Conservation (phyloP, 495 filamentous ascomycete species). For the Massariosphaeria phaeospora region DNA sequence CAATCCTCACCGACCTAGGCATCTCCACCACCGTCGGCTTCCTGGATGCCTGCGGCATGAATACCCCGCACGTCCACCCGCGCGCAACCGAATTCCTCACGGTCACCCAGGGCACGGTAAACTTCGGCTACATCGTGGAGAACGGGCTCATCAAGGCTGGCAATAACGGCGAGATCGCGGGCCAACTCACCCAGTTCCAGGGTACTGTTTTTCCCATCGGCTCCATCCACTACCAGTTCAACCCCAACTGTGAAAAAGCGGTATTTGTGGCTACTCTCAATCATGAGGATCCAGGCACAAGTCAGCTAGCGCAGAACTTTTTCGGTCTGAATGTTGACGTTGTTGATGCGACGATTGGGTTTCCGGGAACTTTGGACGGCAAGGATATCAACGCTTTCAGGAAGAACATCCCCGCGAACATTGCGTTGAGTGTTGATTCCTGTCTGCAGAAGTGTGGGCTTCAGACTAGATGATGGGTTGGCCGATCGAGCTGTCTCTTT, state of each 20-base stretch:
- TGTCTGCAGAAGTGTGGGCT: constrained; percentile 38
- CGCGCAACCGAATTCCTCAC: constrained; percentile 47
- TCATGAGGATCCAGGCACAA: constrained; percentile 48
- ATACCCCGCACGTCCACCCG: constrained; percentile 49
- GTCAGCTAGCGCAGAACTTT: constrained; percentile 48
- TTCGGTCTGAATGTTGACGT: constrained; percentile 45
- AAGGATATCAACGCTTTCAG: constrained; percentile 46
- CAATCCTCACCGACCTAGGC: constrained; percentile 43
- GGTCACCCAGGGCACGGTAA: constrained; percentile 44
- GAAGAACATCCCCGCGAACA: constrained; percentile 43
- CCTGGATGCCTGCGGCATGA: constrained; percentile 45
- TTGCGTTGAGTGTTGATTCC: constrained; percentile 46
- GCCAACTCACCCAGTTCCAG: constrained; percentile 41
- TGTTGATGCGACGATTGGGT: constrained; percentile 44
- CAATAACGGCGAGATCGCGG: constrained; percentile 34
- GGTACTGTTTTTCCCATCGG: constrained; percentile 50
- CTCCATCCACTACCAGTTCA: constrained; percentile 51
- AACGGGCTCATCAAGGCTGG: constrained; percentile 42
- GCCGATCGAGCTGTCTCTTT: no score
- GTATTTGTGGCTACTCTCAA: constrained; percentile 49
- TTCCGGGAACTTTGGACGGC: constrained; percentile 42
- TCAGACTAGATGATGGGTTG: no score
- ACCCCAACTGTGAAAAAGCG: constrained; percentile 49
- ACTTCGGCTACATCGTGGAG: constrained; percentile 49
- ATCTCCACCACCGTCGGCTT: constrained; percentile 42